Evolutionary conservation across 129 eudicot genomes (phyloP), one percentile per base, ranked within the genome.

Genomic region (Solidago caesia): DNA sequence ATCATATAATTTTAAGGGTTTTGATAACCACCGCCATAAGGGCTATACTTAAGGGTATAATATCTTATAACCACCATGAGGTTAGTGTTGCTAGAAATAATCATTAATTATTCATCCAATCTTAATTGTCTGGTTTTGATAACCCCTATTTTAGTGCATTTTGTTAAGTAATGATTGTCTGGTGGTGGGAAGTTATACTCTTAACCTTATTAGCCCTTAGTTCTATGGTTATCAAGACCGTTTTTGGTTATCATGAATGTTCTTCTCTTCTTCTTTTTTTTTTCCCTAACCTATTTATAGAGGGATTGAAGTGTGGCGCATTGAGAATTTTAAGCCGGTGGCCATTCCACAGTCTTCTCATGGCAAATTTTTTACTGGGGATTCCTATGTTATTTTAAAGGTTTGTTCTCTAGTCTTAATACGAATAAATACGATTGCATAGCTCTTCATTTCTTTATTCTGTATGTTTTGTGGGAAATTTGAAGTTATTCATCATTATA

Each of bases 231-330:
- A 33, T 33, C 39, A 33, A 33, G 39, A 33, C 39, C 9, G 29
- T 73, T 65, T 77, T 46, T 71, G 8, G 13, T 53, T 15, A 72
- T 70, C 51, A 33, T 16, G 62, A 15, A 56, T 39, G 61, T 63
- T 77, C 26, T 29, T 63, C 70, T 44, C 48, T 21, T 74, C 15
- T 77, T 44, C 48, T 21, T 74, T 26, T 77, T 26, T 77, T 71
- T 53, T 85, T 64, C 47, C 87, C 87, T 90, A 70, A 80, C 90
- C 91, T 59, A 59, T 53, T 15, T 58, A 70, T 67, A 95, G 99
- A 56, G 99, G 99, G 68, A 81, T 89, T 72, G 97, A 90, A 79
- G 91, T 95, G 62, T 95, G 99, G 99, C 91, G 97, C 57, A 95
- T 95, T 60, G 96, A 95, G 71, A 95, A 89, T 68, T 91, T 95